phyloP scores from a whole-genome alignment of 129 eudicot genomes.

The Calendula officinalis region DNA sequence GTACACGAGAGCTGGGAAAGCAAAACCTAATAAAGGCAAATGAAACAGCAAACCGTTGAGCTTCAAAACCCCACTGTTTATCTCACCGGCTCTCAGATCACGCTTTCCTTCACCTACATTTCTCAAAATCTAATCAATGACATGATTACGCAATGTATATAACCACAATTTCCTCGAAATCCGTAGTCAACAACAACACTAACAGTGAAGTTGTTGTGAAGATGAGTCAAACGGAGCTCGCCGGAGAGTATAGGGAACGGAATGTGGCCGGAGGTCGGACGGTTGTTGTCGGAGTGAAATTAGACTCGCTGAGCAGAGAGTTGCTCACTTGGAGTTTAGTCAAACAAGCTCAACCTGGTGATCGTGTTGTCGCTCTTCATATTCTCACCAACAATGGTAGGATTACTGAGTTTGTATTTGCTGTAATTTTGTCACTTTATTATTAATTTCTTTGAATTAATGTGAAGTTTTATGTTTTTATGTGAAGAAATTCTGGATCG shows the following conservation, averaged over 20 bases:
- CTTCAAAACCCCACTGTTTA: conserved; percentile 7
- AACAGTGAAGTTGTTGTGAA: background rate
- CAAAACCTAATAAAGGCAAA: conserved; percentile 38
- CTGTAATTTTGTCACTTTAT: background rate
- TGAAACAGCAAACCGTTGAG: conserved; percentile 18
- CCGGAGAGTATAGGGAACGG: conserved; percentile 49
- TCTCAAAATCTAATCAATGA: background rate
- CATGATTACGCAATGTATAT: background rate
- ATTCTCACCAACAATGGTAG: conserved; percentile 53
- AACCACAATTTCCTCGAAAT: conserved; percentile 8
- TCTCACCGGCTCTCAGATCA: conserved; percentile 19
- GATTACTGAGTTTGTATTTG: background rate
- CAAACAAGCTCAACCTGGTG: conserved; percentile 69
- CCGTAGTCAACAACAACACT: conserved; percentile 4
- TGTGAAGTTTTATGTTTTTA: conserved; percentile 5
- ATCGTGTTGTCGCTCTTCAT: conserved; percentile 73
- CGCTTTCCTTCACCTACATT: conserved; percentile 13
- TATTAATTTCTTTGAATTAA: background rate
- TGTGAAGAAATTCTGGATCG: conserved; percentile 39
- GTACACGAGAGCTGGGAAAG: conserved; percentile 29
- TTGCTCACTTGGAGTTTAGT: conserved; percentile 78
- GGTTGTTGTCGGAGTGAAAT: conserved; percentile 67
- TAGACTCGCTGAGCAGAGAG: conserved; percentile 57
- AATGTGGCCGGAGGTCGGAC: conserved; percentile 32
- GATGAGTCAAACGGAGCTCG: conserved; percentile 32